These are phyloP conservation scores for Melampsora americana DNA, from an alignment of 1,284 basidiomycete genomes.

Conservation along the genomic window DNA sequence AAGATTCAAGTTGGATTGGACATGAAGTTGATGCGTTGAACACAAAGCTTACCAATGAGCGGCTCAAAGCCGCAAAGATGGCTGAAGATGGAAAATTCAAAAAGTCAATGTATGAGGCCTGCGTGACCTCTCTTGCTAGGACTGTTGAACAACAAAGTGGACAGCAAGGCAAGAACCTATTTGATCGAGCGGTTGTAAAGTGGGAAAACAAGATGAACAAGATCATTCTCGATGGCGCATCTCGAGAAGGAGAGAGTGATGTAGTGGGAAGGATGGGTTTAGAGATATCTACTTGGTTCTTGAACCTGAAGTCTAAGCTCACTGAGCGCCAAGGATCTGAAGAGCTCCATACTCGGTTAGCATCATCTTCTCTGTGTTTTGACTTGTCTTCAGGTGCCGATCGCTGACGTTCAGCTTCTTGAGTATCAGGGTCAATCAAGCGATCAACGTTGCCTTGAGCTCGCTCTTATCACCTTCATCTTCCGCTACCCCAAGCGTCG, in stretches of 20 bases:
- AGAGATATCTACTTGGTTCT: neutral
- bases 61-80: neutral
- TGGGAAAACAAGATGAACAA: neutral
- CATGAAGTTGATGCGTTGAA: constrained; percentile 10
- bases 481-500: neutral
- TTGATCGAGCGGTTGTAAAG: constrained; percentile 10
- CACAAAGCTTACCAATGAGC: constrained; percentile 3
- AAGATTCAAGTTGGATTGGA: constrained; percentile 18
- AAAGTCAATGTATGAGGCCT: constrained; percentile 37
- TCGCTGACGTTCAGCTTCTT: neutral
- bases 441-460: constrained; percentile 20
- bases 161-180: constrained; percentile 9
- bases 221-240: constrained; percentile 15
- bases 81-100: constrained; percentile 12
- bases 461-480: constrained; percentile 16
- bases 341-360: constrained; percentile 28
- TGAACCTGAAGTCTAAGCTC: constrained; percentile 17
- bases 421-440: constrained; percentile 12
- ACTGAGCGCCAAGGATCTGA: constrained; percentile 3
- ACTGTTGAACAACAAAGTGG: constrained; percentile 27
- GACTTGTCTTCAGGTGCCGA: neutral
- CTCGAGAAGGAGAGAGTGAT: constrained; percentile 19
- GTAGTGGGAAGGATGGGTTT: neutral
- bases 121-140: constrained; percentile 22
- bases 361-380: neutral